Base-by-base conservation (phyloP, 208 protist genomes). In the Zelonia costaricensis region DNA sequence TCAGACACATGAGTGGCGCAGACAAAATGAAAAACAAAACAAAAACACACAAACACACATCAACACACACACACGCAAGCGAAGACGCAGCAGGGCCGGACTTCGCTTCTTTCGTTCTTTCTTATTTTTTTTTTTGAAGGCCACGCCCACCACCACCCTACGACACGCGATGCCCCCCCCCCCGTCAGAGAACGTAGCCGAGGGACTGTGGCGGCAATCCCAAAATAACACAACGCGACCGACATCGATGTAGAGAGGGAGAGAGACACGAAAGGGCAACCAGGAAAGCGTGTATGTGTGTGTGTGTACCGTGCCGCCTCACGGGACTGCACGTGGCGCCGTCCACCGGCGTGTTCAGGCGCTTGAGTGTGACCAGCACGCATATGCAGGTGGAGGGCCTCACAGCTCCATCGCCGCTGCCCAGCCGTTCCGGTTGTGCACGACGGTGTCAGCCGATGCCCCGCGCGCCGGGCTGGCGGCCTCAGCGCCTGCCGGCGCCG, bases 351-450 rank as follows among this genome's bases (percentile, higher is more conserved):
- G n/a, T n/a, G n/a, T n/a, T n/a, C n/a, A n/a, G n/a, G n/a, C n/a
- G n/a, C n/a, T n/a, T n/a, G n/a, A n/a, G n/a, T n/a, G n/a, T n/a
- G n/a, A n/a, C n/a, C n/a, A n/a, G n/a, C n/a, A n/a, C n/a, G n/a
- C n/a, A n/a, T 10, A 46, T 46, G 10, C 42, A 46, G 8, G 20
- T 5, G 4, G 20, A 23, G 10, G 25, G 2, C 25, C 38, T 53
- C 36, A 66, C 65, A 71, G 49, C 6, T 47, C 59, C 47, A 92
- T 76, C 18, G 78, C 76, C 2, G 76, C 66, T 0, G 89, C 86
- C 86, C 89, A 95, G 31, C 86, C 86, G 18, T 62, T 46, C 10
- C 75, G 67, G 60, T 95, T 95, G 55, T 90, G 78, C 31, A 76
- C 65, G 35, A 64, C 22, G 22, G 44, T 38, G 12, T 16, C 15